Conservation (phyloP, 1,139 yeast genomes). For the Yamadazyma siamensis region DNA sequence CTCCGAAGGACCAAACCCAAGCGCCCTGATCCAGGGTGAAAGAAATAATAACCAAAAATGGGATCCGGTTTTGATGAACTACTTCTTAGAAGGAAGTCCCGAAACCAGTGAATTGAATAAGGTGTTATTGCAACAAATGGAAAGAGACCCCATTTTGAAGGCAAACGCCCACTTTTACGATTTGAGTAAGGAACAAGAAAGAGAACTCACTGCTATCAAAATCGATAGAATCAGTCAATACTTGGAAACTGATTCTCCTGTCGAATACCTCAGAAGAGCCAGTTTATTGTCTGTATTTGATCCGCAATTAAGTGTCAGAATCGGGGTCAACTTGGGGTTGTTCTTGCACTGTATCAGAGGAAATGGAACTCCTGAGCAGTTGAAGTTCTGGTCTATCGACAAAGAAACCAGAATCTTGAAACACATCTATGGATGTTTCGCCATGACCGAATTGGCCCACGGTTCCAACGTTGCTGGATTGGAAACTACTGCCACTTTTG, state of each 20-base stretch:
- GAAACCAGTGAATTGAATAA: conserved; percentile 33
- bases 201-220: conserved; percentile 42
- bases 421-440: conserved; percentile 84
- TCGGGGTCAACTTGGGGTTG: conserved; percentile 51
- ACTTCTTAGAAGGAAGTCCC: conserved; percentile 44
- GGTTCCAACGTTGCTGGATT: conserved; percentile 92
- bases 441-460: conserved; percentile 92
- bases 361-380: conserved; percentile 52
- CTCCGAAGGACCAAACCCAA: conserved; percentile 33
- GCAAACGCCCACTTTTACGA: conserved; percentile 39
- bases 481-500: conserved; percentile 88
- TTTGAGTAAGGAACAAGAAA: conserved; percentile 36
- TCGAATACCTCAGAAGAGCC: conserved; percentile 35
- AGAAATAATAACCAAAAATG: conserved; percentile 29
- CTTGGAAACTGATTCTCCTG: conserved; percentile 39
- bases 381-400: conserved; percentile 68
- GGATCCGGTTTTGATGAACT: conserved; percentile 43
- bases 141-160: conserved; percentile 47
- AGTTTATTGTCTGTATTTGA: conserved; percentile 44
- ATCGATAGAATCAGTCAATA: conserved; percentile 43
- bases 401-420: conserved; percentile 66
- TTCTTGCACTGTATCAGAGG: conserved; percentile 47
- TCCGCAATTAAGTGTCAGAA: conserved; percentile 48
- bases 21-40: conserved; percentile 31
- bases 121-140: conserved; percentile 40